A percentile compares a stretch with the other conserved stretches of the same genome.
phyloP scores from a whole-genome alignment of 805 yeast genomes.

The Metschnikowia bowlesiae region DNA sequence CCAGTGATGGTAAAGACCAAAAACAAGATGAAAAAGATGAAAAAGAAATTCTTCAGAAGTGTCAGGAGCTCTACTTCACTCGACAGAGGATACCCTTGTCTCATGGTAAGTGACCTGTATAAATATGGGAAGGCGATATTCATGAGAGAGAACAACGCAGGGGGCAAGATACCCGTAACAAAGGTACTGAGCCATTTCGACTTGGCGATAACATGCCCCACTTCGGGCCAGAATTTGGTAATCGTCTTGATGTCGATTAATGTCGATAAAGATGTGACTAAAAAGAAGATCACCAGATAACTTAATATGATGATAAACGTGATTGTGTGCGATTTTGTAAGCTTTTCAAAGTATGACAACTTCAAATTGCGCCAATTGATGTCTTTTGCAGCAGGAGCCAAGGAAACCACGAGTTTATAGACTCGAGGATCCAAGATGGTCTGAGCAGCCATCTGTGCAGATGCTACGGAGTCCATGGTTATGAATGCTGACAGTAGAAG shows the following conservation, averaged over 20 bases:
- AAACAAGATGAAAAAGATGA: constrained; percentile 57
- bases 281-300: constrained; percentile 49
- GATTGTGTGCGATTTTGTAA: constrained; percentile 37
- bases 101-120: constrained; percentile 45
- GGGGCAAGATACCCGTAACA: constrained; percentile 61
- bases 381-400: constrained; percentile 48
- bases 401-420: constrained; percentile 36
- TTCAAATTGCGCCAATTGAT: constrained; percentile 45
- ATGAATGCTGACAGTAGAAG: constrained; percentile 45
- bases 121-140: constrained; percentile 53
- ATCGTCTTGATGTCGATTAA: constrained; percentile 54
- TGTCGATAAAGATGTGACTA: constrained; percentile 54
- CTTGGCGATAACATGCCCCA: constrained; percentile 48
- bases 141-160: constrained; percentile 52
- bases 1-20: constrained; percentile 60
- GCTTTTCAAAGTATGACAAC: constrained; percentile 34
- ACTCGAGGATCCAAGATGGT: constrained; percentile 44
- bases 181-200: constrained; percentile 51
- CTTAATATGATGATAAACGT: constrained; percentile 44
- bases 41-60: constrained; percentile 54
- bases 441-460: constrained; percentile 48
- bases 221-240: constrained; percentile 53
- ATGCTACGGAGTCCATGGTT: constrained; percentile 46
- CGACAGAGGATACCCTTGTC: constrained; percentile 52
- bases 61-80: constrained; percentile 58